phyloP scores from a whole-genome alignment of 2,329 filamentous ascomycete genomes.

The Furcasterigmium furcatum region DNA sequence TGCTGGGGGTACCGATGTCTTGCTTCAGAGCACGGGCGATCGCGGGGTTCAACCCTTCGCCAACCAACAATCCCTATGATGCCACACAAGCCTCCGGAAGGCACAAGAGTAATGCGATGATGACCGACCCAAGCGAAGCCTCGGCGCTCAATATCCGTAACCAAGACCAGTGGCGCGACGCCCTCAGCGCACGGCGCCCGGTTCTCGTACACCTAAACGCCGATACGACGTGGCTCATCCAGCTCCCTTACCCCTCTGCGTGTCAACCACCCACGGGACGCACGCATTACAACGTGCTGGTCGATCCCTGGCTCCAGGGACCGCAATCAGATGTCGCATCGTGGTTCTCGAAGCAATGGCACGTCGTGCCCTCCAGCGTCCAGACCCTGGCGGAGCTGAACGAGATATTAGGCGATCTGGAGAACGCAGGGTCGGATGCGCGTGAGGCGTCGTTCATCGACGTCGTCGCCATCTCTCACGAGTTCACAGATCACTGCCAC shows the following conservation, averaged over 20 bases:
- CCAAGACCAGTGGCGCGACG: conserved; percentile 4
- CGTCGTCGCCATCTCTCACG: conserved; percentile 57
- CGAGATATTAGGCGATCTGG: conserved; percentile 43
- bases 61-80: too few species aligned
- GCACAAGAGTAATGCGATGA: too few species aligned
- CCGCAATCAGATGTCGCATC: conserved; percentile 59
- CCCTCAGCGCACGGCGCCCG: conserved; percentile 17
- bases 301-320: conserved; percentile 64
- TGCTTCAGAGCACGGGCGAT: too few species aligned
- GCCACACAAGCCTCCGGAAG: too few species aligned
- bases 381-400: conserved; percentile 54
- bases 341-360: conserved; percentile 66
- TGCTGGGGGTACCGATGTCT: too few species aligned
- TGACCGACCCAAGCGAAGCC: too few species aligned
- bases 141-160: conserved; percentile 8
- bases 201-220: conserved; percentile 63
- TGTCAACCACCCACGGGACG: conserved; percentile 37
- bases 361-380: conserved; percentile 50
- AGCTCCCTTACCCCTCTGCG: conserved; percentile 51
- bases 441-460: conserved; percentile 43
- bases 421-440: conserved; percentile 29
- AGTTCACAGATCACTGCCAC: conserved; percentile 69
- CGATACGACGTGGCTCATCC: conserved; percentile 66
- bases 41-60: too few species aligned
- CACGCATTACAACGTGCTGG: conserved; percentile 59